Evolutionary conservation across 495 filamentous ascomycete genomes (phyloP).

Genomic region (Oidiodendron maius): DNA sequence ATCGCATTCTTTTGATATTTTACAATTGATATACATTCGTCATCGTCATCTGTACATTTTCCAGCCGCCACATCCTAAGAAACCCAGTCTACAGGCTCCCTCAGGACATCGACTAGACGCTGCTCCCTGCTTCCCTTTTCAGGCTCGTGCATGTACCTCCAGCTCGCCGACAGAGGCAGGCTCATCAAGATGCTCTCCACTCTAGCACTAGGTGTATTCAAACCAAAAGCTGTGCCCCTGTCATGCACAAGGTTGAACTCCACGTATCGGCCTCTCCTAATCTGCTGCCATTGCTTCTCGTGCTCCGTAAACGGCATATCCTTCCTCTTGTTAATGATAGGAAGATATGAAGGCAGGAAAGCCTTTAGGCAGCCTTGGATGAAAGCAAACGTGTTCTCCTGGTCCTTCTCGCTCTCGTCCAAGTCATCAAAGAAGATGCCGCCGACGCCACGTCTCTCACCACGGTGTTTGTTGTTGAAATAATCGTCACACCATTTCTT

Average conservation of each 20-base stretch:
- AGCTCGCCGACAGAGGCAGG: conserved; percentile 84
- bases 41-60: no score
- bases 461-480: conserved; percentile 87
- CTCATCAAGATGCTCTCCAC: conserved; percentile 98
- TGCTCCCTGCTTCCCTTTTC: conserved; percentile 69
- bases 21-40: no score
- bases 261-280: conserved; percentile 87
- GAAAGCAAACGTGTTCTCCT: conserved; percentile 90
- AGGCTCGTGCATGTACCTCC: conserved; percentile 91
- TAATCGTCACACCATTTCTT: conserved; percentile 99
- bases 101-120: conserved; percentile 73
- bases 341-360: conserved; percentile 87
- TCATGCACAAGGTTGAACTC: conserved; percentile 99
- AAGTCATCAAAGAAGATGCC: conserved; percentile 99
- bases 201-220: conserved; percentile 86
- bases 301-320: conserved; percentile 79
- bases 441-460: conserved; percentile 82
- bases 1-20: no score
- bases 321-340: conserved; percentile 81
- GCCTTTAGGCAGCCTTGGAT: conserved; percentile 75
- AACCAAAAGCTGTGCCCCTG: conserved; percentile 87
- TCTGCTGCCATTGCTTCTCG: conserved; percentile 95
- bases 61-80: conserved; percentile 8
- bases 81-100: conserved; percentile 86
- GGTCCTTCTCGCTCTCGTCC: conserved; percentile 78